A percentile compares a stretch with the other conserved stretches of the same genome.
Evolutionary conservation across 495 filamentous ascomycete genomes (phyloP).

Genomic region (Penicillium mononematosum): DNA sequence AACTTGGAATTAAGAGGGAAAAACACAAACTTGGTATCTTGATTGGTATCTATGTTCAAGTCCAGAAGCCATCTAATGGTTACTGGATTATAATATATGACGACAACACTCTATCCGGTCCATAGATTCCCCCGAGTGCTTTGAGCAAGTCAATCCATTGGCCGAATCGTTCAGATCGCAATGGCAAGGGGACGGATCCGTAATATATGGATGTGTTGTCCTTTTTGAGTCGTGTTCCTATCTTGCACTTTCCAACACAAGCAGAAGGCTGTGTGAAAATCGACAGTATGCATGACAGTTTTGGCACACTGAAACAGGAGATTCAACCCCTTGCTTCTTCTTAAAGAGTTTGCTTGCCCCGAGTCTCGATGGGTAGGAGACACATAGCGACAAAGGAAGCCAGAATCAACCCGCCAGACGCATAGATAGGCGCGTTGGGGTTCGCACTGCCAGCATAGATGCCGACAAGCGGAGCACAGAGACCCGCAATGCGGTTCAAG

Average conservation of each 20-base stretch:
- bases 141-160: background rate
- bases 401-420: constrained; percentile 51
- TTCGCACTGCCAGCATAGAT: constrained; percentile 45
- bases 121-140: background rate
- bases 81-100: background rate
- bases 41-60: constrained; percentile 4
- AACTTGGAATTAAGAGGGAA: background rate
- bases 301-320: background rate
- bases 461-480: constrained; percentile 58
- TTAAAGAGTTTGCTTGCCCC: constrained; percentile 50
- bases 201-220: background rate
- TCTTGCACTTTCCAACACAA: background rate
- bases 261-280: background rate
- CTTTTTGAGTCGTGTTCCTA: background rate
- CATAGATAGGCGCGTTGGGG: constrained; percentile 53
- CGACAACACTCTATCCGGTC: background rate
- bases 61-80: background rate
- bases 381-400: constrained; percentile 53
- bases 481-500: constrained; percentile 56
- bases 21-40: constrained; percentile 7
- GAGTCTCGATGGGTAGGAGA: constrained; percentile 54
- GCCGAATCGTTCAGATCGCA: background rate
- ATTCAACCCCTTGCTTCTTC: background rate
- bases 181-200: background rate
- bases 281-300: background rate